Evolutionary conservation across 371 early-diverging fungal species (phyloP).

Genomic region (Chytridiales sp.): DNA sequence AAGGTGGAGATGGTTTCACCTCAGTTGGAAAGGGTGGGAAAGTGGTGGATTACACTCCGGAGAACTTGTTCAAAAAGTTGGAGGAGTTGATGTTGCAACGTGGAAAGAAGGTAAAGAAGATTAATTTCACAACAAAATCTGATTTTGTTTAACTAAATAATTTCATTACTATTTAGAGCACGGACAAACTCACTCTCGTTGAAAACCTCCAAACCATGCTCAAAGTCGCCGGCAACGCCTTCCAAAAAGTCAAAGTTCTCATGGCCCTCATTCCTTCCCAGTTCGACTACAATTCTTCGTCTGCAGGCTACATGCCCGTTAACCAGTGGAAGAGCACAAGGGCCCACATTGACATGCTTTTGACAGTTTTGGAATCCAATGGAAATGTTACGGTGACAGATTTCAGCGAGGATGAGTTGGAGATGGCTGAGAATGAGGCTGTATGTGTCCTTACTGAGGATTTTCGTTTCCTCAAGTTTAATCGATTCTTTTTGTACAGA

Average conservation of each 20-base stretch:
- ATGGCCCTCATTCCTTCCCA: constrained; percentile 85
- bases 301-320: constrained; percentile 68
- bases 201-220: constrained; percentile 66
- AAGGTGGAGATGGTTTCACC: constrained; percentile 71
- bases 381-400: constrained; percentile 33
- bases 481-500: constrained; percentile 12
- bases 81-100: constrained; percentile 78
- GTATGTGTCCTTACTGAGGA: constrained; percentile 49
- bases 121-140: constrained; percentile 1
- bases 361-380: constrained; percentile 73
- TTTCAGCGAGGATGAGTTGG: constrained; percentile 33
- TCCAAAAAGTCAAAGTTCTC: constrained; percentile 83
- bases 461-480: constrained; percentile 28
- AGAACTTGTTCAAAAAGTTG: constrained; percentile 79
- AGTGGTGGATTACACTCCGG: constrained; percentile 60
- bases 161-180: constrained; percentile 56
- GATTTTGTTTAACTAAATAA: not conserved
- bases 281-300: constrained; percentile 77
- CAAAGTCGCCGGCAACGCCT: constrained; percentile 65
- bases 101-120: constrained; percentile 79
- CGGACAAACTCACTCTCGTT: constrained; percentile 81
- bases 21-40: constrained; percentile 84
- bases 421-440: constrained; percentile 27
- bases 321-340: constrained; percentile 82
- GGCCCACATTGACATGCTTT: constrained; percentile 68